Base-by-base conservation (phyloP, 2,329 filamentous ascomycete species). In the Colletotrichum sp. region DNA sequence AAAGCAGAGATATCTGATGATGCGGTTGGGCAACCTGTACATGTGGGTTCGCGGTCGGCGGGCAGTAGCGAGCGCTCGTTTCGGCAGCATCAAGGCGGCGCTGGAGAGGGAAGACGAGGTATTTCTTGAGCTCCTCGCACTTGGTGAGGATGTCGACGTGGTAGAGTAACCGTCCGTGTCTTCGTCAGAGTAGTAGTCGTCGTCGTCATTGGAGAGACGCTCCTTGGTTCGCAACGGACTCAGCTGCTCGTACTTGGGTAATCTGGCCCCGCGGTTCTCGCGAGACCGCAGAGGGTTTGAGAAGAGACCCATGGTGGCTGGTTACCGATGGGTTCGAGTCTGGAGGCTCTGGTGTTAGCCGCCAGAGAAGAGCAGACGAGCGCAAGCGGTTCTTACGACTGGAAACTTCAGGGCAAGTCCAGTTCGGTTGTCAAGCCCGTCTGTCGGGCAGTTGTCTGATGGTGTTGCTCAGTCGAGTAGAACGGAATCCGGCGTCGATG, bases 1-100 rank as follows among this genome's bases (percentile, higher is more conserved):
- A 65, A 96, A 87, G 78, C 95, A 95, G 71, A 98, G 91, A 82
- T 94, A 97, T 79, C 95, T 90, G 71, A 95, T 92, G 74, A 97
- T 91, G 77, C 90, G 94, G 80, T 93, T 92, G 8, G 94, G 94
- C 56, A 96, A 85, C 36, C 92, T 89, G 80, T 94, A 94, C 68
- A 89, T 83, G 70, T 84, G 80, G 9, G 84, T 79, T 60, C 84
- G 80, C 15, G 85, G 80, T 15, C 82, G 79, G 27, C 83, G 81
- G 34, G 82, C 72, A 22, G 84, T 75, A 32, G 80, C 78, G 39
- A 83, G 81, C 16, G 80, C 79, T 76, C 83, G 83, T 67, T 85
- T 88, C 4, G 87, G 84, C 52, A 88, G 81, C 81, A 90, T 89
- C 39, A 88, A 82, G 9, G 86, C 81, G 71, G 85, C 83, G 13